Base-by-base conservation (phyloP, 1,284 basidiomycete species). In the Papiliotrema fonsecae region DNA sequence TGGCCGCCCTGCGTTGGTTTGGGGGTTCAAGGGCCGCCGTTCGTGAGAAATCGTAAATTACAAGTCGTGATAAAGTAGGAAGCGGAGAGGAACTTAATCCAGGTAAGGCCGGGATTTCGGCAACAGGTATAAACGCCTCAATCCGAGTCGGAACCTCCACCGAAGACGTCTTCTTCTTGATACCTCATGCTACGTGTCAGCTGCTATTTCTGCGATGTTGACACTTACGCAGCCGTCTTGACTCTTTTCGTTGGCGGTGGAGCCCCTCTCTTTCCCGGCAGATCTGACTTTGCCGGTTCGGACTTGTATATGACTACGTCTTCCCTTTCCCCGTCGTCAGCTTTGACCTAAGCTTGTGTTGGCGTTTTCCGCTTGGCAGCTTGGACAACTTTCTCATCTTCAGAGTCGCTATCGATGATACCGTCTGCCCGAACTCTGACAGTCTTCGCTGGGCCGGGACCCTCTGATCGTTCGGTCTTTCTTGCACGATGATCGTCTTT, bases 341-440 rank as follows among this genome's bases (percentile, higher is more conserved):
- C 19, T 4, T 6, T 39, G 37, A 6, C 21, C 13, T 44, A 6
- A 16, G n/a, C 21, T 16, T n/a, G 27, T 9, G 42, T 19, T 24
- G 6, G 13, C 9, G 19, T 22, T 35, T 46, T 38, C 21, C 44
- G 19, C 26, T 46, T 46, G 3, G 7, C n/a, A 10, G 32, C 32
- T 11, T 36, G 34, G 9, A 37, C 44, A 16, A 46, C 36, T 22
- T 46, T 46, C 21, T 27, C 34, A n/a, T 46, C 44, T 27, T 46
- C 44, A 13, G 35, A 36, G 28, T 46, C 44, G 27, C 32, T 46
- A n/a, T 46, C 32, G 36, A 46, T 46, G n/a, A 46, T n/a, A 24
- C 44, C 44, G 31, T 46, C 44, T 21, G 44, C 25, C 4, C 22
- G 11, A 9, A 22, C 34, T 26, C 4, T 22, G 10, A 35, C 14